A percentile compares a stretch with the other conserved stretches of the same genome.
phyloP scores from a whole-genome alignment of 1,284 basidiomycete genomes.

The Leccinum huronense region DNA sequence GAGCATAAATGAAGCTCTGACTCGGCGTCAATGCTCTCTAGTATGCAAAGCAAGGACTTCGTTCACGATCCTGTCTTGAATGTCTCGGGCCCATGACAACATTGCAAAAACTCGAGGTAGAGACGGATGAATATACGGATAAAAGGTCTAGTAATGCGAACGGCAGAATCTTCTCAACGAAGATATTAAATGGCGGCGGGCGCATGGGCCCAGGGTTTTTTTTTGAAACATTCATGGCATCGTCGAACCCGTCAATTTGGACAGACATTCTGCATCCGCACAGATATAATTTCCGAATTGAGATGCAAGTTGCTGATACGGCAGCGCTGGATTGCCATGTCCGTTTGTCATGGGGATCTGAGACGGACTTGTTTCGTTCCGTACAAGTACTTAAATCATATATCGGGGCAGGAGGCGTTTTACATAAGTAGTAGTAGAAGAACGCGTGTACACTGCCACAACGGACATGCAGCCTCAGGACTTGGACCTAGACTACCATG shows the following conservation, averaged over 20 bases:
- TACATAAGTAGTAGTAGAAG: not conserved
- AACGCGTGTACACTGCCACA: not conserved
- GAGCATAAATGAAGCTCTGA: not conserved
- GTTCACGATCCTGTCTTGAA: not conserved
- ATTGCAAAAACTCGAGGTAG: not conserved
- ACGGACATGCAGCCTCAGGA: not conserved
- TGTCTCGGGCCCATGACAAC: not conserved
- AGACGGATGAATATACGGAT: not conserved
- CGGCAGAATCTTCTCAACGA: not conserved
- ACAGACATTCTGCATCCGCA: not conserved
- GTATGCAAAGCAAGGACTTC: not conserved
- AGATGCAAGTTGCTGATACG: not conserved
- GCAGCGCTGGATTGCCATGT: not conserved
- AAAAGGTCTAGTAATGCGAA: no score
- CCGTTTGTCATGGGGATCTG: not conserved
- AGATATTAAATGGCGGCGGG: not conserved
- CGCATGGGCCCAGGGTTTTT: not conserved
- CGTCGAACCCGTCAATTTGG: not conserved
- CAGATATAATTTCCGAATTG: slow-evolving; percentile 1
- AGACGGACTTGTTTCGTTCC: not conserved
- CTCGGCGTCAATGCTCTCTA: not conserved
- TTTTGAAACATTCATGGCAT: not conserved
- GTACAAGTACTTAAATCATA: not conserved
- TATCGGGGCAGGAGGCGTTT: not conserved
- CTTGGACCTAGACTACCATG: not conserved